phyloP scores from a whole-genome alignment of 1,284 basidiomycete species.

The Apiotrichum sp. region DNA sequence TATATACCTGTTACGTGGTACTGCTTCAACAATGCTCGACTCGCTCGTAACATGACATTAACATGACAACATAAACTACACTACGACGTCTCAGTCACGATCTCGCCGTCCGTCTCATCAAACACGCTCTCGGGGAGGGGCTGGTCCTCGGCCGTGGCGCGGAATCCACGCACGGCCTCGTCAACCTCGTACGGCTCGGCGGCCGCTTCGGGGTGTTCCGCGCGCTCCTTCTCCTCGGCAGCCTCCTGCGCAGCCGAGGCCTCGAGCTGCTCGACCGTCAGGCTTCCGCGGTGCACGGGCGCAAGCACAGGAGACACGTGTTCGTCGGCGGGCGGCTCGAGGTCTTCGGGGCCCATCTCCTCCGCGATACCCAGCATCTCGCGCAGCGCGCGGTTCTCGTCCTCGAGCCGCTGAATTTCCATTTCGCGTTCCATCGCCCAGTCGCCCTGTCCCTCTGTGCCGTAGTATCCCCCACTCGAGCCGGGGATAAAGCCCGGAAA shows the following conservation, averaged over 20 bases:
- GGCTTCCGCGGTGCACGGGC: conserved; percentile 24
- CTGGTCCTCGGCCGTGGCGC: conserved; percentile 7
- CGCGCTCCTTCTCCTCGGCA: conserved; percentile 11
- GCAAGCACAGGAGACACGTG: conserved; percentile 4
- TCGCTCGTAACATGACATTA: background rate
- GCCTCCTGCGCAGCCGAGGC: conserved; percentile 35
- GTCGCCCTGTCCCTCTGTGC: conserved; percentile 53
- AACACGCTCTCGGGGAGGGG: conserved; percentile 15
- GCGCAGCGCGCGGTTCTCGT: conserved; percentile 72
- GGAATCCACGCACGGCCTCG: conserved; percentile 12
- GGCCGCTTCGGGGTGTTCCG: conserved; percentile 3
- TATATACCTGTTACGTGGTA: no score
- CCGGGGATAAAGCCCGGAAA: conserved; percentile 37
- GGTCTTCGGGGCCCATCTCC: conserved; percentile 21
- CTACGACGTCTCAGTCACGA: background rate
- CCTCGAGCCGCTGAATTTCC: conserved; percentile 70
- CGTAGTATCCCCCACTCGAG: conserved; percentile 39
- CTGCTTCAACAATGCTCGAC: no score
- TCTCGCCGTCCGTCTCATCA: conserved; percentile 20
- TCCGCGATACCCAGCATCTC: conserved; percentile 60
- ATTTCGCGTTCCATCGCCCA: conserved; percentile 78
- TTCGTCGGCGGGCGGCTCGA: conserved; percentile 3
- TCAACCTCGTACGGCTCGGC: conserved; percentile 1
- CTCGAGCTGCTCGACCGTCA: conserved; percentile 39
- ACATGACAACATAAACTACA: background rate